Evolutionary conservation across 306 rosid genomes (phyloP).

Genomic region (Malus asiatica): DNA sequence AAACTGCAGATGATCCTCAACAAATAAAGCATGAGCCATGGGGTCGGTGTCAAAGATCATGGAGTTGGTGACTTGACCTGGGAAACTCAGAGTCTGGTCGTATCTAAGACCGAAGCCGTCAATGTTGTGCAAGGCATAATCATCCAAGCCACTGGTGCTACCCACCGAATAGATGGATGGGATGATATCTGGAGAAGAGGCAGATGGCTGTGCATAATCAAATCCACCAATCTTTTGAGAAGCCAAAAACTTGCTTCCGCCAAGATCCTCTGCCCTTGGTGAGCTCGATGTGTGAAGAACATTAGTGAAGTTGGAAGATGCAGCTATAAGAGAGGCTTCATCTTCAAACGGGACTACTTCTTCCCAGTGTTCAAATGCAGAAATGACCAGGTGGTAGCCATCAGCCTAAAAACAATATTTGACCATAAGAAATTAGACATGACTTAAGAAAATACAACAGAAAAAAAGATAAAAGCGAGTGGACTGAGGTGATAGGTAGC

Average conservation of each 20-base stretch:
- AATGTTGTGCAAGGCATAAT: conserved; percentile 47
- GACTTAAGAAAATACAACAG: neutral
- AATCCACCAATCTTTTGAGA: conserved; percentile 49
- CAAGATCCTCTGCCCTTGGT: conserved; percentile 50
- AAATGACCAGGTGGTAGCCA: conserved; percentile 49
- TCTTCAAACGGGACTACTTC: conserved; percentile 49
- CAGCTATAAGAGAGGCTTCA: conserved; percentile 47
- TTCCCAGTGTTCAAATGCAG: conserved; percentile 57
- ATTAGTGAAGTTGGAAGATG: conserved; percentile 38
- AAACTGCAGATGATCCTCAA: conserved; percentile 59
- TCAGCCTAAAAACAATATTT: conserved; percentile 49
- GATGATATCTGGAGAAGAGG: conserved; percentile 70
- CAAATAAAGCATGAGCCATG: conserved; percentile 48
- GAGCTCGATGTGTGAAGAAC: conserved; percentile 42
- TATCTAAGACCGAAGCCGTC: conserved; percentile 54
- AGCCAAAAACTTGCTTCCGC: conserved; percentile 55
- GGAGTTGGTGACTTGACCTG: conserved; percentile 52
- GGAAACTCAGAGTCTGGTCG: conserved; percentile 49
- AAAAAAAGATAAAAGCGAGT: neutral
- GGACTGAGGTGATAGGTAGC: conserved; percentile 18
- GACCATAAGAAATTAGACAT: conserved; percentile 16
- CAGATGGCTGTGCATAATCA: conserved; percentile 48
- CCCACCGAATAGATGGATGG: conserved; percentile 68
- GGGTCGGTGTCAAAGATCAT: conserved; percentile 59
- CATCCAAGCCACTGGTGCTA: conserved; percentile 58